Percentiles rank a stretch among this genome's conserved stretches.
Conservation (phyloP, 2,329 filamentous ascomycete genomes). For the Plectosphaerella sp. region DNA sequence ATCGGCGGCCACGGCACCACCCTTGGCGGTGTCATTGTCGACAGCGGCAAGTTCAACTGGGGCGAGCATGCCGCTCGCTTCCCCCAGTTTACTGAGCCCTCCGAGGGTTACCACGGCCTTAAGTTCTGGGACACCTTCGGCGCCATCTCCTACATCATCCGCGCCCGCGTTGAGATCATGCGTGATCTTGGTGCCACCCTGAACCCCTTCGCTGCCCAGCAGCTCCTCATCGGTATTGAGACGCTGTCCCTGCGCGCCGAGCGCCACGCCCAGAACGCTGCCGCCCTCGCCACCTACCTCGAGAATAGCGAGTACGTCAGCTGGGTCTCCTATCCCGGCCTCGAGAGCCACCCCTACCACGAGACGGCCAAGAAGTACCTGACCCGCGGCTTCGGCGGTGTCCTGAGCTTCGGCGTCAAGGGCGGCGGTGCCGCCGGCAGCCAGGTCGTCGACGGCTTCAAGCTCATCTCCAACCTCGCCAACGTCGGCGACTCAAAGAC, state of each 20-base stretch:
- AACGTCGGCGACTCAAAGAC: conserved; percentile 97
- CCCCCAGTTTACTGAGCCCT: conserved; percentile 87
- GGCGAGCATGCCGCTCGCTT: conserved; percentile 78
- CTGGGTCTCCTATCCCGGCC: conserved; percentile 93
- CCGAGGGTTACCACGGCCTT: conserved; percentile 85
- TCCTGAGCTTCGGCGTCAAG: conserved; percentile 90
- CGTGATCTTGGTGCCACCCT: conserved; percentile 79
- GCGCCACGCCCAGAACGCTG: conserved; percentile 79
- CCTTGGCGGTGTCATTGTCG: conserved; percentile 79
- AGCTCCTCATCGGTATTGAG: conserved; percentile 84
- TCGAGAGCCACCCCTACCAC: conserved; percentile 78
- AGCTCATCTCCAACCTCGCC: conserved; percentile 90
- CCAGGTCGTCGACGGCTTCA: conserved; percentile 89
- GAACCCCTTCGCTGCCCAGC: conserved; percentile 90
- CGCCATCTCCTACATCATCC: conserved; percentile 74
- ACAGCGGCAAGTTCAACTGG: conserved; percentile 93
- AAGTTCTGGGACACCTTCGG: conserved; percentile 96
- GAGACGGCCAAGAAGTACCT: conserved; percentile 83
- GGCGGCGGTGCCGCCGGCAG: conserved; percentile 79
- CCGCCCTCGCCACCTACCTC: conserved; percentile 76
- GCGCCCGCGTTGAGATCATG: conserved; percentile 82
- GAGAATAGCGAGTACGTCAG: conserved; percentile 77
- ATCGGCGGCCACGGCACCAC: conserved; percentile 95
- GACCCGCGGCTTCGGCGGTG: conserved; percentile 78
- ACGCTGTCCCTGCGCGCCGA: conserved; percentile 84